Evolutionary conservation across 305 asterid genomes (phyloP).

Genomic region (Withania somnifera): DNA sequence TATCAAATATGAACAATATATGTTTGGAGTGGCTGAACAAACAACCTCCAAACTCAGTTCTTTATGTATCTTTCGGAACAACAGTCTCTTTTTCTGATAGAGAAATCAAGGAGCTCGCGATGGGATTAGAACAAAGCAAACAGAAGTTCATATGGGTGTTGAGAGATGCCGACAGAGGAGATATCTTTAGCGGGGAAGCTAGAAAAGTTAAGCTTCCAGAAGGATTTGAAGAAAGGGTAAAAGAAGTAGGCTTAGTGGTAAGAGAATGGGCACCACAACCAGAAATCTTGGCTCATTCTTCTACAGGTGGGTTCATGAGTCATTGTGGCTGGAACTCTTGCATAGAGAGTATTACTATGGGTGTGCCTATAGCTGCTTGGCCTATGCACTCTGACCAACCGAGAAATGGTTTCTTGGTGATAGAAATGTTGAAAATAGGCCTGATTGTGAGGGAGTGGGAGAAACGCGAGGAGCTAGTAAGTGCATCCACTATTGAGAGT

Average conservation of each 20-base stretch:
- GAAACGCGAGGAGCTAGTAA: slow-evolving; percentile 10
- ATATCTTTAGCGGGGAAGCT: slow-evolving; percentile 7
- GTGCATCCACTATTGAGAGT: slow-evolving; percentile 5
- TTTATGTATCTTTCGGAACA: slow-evolving; percentile 12
- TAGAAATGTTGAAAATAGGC: slow-evolving; percentile 19
- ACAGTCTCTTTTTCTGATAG: slow-evolving; percentile 4
- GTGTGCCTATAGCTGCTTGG: slow-evolving; percentile 34
- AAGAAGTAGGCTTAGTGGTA: slow-evolving; percentile 16
- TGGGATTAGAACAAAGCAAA: slow-evolving; percentile 18
- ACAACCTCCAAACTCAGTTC: slow-evolving; percentile 20
- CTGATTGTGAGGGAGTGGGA: slow-evolving; percentile 16
- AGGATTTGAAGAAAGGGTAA: slow-evolving; percentile 21
- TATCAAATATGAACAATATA: neutral
- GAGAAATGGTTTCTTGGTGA: slow-evolving; percentile 13
- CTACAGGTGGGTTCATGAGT: slow-evolving; percentile 28
- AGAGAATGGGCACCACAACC: slow-evolving; percentile 37
- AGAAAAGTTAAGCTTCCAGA: slow-evolving; percentile 13
- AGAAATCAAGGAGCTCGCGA: slow-evolving; percentile 14
- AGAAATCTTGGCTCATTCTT: slow-evolving; percentile 26
- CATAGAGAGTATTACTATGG: slow-evolving; percentile 26
- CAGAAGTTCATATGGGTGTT: slow-evolving; percentile 26
- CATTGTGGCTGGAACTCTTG: slow-evolving; percentile 39
- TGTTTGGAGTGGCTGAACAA: slow-evolving; percentile 36
- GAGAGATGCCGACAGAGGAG: slow-evolving; percentile 33
- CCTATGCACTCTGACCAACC: slow-evolving; percentile 39